Conservation (phyloP, 495 filamentous ascomycete species). For the Tuber calosporum region DNA sequence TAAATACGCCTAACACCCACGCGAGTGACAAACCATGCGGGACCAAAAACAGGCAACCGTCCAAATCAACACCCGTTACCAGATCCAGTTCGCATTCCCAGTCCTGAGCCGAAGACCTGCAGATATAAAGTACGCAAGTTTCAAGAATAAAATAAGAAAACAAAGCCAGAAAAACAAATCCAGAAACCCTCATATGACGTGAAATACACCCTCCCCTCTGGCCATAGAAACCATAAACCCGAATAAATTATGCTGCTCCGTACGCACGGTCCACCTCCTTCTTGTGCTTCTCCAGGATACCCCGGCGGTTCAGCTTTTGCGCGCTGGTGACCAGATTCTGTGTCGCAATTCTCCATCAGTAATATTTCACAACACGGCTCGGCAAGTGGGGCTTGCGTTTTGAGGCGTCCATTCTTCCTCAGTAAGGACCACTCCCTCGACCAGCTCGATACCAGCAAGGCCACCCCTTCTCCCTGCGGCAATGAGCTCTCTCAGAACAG, state of each 20-base stretch:
- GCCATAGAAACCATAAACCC: neutral
- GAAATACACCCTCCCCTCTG: neutral
- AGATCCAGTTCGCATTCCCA: neutral
- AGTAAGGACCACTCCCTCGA: slow-evolving; percentile 83
- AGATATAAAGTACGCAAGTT: neutral
- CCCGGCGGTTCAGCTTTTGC: slow-evolving; percentile 69
- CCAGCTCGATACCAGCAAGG: slow-evolving; percentile 80
- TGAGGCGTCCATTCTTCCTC: slow-evolving; percentile 97
- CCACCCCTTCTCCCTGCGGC: slow-evolving; percentile 64
- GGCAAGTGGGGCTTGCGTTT: slow-evolving; percentile 58
- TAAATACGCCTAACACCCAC: neutral
- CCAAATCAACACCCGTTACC: neutral
- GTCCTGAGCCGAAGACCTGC: neutral
- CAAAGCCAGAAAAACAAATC: neutral
- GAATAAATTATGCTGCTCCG: slow-evolving; percentile 8
- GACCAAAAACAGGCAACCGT: neutral
- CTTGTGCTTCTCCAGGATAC: slow-evolving; percentile 59
- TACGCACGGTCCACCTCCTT: slow-evolving; percentile 60
- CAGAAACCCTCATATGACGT: neutral
- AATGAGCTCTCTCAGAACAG: slow-evolving; percentile 81
- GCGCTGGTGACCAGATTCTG: slow-evolving; percentile 64
- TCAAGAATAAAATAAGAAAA: neutral
- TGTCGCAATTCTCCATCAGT: slow-evolving; percentile 33
- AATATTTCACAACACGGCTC: neutral
- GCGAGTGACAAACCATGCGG: neutral